phyloP scores from a whole-genome alignment of 768 basidiomycete species.

The Leccinellum rugosiceps region DNA sequence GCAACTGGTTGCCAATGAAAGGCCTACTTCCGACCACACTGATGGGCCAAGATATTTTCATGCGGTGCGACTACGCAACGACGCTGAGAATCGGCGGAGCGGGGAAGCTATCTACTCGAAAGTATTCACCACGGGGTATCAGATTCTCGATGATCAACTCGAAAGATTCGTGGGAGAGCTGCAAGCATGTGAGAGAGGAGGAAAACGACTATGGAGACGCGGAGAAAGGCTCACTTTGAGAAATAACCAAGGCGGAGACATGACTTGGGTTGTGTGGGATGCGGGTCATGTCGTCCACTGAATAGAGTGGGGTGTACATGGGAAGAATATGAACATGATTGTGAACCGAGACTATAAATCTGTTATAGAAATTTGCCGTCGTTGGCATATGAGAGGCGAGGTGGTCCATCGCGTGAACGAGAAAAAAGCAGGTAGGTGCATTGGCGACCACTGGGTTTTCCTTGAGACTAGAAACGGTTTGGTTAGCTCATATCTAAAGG shows the following conservation, averaged over 20 bases:
- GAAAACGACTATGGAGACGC: conserved; percentile 3
- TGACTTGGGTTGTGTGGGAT: conserved; percentile 20
- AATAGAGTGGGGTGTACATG: not conserved
- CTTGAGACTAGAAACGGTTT: not conserved
- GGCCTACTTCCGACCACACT: not conserved
- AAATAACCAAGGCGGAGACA: not conserved
- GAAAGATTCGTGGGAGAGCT: not conserved
- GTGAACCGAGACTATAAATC: not conserved
- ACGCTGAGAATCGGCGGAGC: not conserved
- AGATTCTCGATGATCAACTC: conserved; percentile 10
- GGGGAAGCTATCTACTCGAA: not conserved
- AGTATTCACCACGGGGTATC: conserved; percentile 10
- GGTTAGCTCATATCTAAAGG: not conserved
- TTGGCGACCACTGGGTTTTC: not conserved
- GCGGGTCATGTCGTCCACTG: conserved; percentile 2
- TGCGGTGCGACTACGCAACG: conserved; percentile 4
- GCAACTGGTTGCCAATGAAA: not conserved
- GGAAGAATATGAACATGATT: not conserved
- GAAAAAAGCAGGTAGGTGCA: not conserved
- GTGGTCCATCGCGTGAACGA: not conserved
- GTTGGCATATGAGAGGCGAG: not conserved
- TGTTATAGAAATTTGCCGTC: not conserved
- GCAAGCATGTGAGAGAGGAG: not conserved
- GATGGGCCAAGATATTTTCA: not conserved
- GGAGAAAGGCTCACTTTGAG: conserved; percentile 3